Evolutionary conservation across 2,329 filamentous ascomycete genomes (phyloP), one percentile per base, ranked within the genome.

Genomic region (Aspergillus ibericus): DNA sequence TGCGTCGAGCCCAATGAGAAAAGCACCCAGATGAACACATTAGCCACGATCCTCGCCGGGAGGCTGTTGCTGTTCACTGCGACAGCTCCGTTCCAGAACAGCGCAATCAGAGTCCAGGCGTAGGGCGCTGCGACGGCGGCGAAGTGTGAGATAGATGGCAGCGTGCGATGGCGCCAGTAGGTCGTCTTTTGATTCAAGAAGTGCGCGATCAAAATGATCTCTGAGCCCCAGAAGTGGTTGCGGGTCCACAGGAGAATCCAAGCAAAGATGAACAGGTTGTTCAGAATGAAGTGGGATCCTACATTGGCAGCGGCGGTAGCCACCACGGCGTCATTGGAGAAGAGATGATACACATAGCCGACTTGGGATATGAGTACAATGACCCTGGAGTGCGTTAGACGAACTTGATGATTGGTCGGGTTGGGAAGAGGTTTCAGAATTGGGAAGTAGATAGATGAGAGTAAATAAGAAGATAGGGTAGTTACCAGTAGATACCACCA

Each of bases 41-140:
- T 96, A 53, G 90, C 92, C 22, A 95, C 84, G 65, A 96, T 88
- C 49, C 91, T 82, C n/a, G 90, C 88, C 1, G 88, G 81, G 4
- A 92, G 75, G 58, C 80, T 83, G 58, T 87, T 78, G 7, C 86
- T 83, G 70, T 91, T 81, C n/a, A 93, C 85, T 72, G 90, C 90
- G 49, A 93, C 87, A 18, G 92, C 91, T 8, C 92, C 92, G 67
- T 92, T 91, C 91, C 91, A 96, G 81, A 93, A 93, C 54, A 96
- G 82, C 29, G 90, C 89, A 13, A 93, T 87, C 70, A 95, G 90
- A 13, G 89, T 92, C 90, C 91, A 96, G 1, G 89, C 90, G 66
- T 96, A 81, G 5, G 92, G 92, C 0, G 87, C 90, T 15, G 89
- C 88, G 20, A 92, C 86, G 46, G 87, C 87, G 5, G 91, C 86